Conservation (phyloP, 1,139 yeast genomes). For the Pichia sp. region DNA sequence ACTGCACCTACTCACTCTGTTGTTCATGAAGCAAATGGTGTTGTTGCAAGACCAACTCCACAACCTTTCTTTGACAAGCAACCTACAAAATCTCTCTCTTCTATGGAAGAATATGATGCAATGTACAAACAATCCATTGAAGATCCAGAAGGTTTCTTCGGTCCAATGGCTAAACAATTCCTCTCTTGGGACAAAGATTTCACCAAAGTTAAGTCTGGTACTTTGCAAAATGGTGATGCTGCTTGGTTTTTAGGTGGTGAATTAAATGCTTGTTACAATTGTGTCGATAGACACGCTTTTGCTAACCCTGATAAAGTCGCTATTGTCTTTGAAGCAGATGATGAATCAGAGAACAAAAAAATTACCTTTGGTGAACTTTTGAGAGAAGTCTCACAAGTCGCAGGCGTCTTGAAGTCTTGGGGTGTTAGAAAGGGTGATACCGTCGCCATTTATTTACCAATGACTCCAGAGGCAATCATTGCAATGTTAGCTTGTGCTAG, state of each 20-base stretch:
- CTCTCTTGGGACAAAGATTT: conserved; percentile 85
- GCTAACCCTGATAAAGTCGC: conserved; percentile 84
- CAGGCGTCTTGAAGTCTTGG: conserved; percentile 80
- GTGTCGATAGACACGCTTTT: conserved; percentile 95
- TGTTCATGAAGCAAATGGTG: conserved; percentile 79
- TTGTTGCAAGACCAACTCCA: conserved; percentile 61
- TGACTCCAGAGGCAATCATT: conserved; percentile 92
- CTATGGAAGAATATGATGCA: conserved; percentile 61
- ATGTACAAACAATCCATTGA: conserved; percentile 72
- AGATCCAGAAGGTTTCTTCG: conserved; percentile 81
- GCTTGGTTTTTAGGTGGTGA: conserved; percentile 95
- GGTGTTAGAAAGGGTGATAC: conserved; percentile 93
- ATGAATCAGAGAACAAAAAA: conserved; percentile 63
- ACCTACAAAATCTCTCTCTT: conserved; percentile 38
- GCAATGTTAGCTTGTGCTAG: conserved; percentile 94
- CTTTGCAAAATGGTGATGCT: conserved; percentile 66
- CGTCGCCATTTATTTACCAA: conserved; percentile 93
- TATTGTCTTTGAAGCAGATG: conserved; percentile 92
- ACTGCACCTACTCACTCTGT: conserved; percentile 27
- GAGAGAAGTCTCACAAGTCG: conserved; percentile 80
- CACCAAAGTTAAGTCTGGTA: conserved; percentile 63
- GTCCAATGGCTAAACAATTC: conserved; percentile 70
- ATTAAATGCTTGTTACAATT: conserved; percentile 88
- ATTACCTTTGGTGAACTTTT: conserved; percentile 84
- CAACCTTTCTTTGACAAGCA: conserved; percentile 67